Percentiles rank a stretch among this genome's conserved stretches.
These are phyloP conservation scores for Hanseniaspora singularis DNA, from an alignment of 805 yeast species.

Conservation along the genomic window DNA sequence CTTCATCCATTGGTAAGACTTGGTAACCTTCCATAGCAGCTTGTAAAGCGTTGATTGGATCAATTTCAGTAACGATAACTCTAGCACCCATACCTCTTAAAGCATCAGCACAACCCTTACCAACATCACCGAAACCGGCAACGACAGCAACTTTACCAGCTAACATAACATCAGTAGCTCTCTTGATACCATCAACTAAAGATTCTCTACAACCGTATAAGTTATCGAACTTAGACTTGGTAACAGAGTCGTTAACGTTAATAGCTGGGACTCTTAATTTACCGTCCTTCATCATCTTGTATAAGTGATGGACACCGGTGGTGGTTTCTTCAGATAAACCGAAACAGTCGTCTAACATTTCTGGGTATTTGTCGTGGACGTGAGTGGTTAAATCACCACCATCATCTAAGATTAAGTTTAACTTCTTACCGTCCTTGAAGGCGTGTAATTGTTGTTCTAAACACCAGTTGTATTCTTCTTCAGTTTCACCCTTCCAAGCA, in stretches of 20 bases:
- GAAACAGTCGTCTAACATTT: constrained; percentile 85
- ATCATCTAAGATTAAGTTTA: constrained; percentile 94
- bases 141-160: constrained; percentile 99
- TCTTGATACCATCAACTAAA: constrained; percentile 94
- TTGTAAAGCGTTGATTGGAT: constrained; percentile 97
- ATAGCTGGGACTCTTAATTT: constrained; percentile 95
- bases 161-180: constrained; percentile 99
- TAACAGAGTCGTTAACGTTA: constrained; percentile 96
- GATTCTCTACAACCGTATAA: constrained; percentile 99
- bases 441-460: constrained; percentile 97
- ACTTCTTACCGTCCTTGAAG: constrained; percentile 88
- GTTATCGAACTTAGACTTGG: constrained; percentile 98
- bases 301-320: constrained; percentile 98
- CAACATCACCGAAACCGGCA: constrained; percentile 99
- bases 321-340: constrained; percentile 99
- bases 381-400: constrained; percentile 98
- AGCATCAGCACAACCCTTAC: constrained; percentile 99
- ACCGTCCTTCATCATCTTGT: constrained; percentile 85
- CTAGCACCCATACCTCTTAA: constrained; percentile 98
- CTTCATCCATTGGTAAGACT: constrained; percentile 91
- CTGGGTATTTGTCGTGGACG: constrained; percentile 97
- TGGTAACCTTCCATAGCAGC: constrained; percentile 99
- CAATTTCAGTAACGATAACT: constrained; percentile 92
- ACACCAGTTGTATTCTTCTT: constrained; percentile 98
- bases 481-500: constrained; percentile 99